Evolutionary conservation across 1,284 basidiomycete species (phyloP).

Genomic region (Coniophora puteana): DNA sequence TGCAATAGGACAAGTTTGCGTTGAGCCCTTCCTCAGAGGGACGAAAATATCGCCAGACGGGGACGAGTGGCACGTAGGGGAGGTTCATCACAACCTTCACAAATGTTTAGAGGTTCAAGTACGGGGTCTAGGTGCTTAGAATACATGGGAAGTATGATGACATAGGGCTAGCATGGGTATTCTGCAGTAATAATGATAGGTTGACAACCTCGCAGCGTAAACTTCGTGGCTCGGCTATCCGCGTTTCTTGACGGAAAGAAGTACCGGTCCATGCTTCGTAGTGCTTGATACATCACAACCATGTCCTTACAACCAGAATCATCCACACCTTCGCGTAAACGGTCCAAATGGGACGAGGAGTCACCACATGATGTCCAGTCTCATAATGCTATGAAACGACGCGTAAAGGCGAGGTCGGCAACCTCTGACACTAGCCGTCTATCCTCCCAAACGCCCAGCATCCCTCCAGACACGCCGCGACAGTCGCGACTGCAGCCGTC

Average conservation of each 20-base stretch:
- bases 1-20: slow-evolving; percentile 64
- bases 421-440: slow-evolving; percentile 45
- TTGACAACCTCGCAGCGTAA: too few relatives aligned
- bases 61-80: slow-evolving; percentile 33
- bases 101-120: slow-evolving; percentile 54
- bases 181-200: too few relatives aligned
- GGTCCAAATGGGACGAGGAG: slow-evolving; percentile 69
- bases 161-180: too few relatives aligned
- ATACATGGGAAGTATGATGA: too few relatives aligned
- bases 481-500: slow-evolving; percentile 14
- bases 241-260: too few relatives aligned
- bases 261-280: too few relatives aligned
- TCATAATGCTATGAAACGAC: too few relatives aligned
- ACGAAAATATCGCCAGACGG: too few relatives aligned
- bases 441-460: slow-evolving; percentile 23
- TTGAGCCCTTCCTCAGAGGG: slow-evolving; percentile 51
- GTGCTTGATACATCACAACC: too few relatives aligned
- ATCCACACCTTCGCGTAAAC: slow-evolving; percentile 54
- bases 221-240: too few relatives aligned
- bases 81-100: slow-evolving; percentile 37
- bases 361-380: slow-evolving; percentile 42
- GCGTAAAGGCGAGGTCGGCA: slow-evolving; percentile 26
- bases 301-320: slow-evolving; percentile 19
- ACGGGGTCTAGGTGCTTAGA: slow-evolving; percentile 12
- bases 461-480: slow-evolving; percentile 12